Conservation (phyloP, 306 rosid species). For the Fragaria vesca region DNA sequence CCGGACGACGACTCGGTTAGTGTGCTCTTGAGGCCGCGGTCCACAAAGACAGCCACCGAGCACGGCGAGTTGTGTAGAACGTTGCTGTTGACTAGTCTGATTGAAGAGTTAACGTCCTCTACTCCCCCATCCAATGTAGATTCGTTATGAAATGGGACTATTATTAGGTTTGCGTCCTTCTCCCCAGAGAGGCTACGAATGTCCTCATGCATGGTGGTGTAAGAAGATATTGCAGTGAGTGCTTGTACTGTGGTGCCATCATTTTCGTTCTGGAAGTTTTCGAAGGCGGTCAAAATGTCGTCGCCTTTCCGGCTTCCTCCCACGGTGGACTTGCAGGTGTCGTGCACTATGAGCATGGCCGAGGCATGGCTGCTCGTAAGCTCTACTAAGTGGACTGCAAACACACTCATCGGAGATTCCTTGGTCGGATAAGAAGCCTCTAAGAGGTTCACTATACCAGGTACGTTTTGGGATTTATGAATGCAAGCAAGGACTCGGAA, state of each 20-base stretch:
- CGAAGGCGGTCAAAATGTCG: background rate
- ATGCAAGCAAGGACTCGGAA: conserved; percentile 30
- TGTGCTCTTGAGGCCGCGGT: conserved; percentile 17
- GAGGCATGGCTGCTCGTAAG: too few relatives aligned
- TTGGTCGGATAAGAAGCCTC: too few relatives aligned
- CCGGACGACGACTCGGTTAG: background rate
- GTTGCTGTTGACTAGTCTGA: conserved; percentile 11
- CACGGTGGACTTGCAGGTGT: too few relatives aligned
- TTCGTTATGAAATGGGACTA: conserved; percentile 27
- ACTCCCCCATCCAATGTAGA: background rate
- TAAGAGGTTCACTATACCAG: too few relatives aligned
- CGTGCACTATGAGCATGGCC: too few relatives aligned
- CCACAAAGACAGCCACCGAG: conserved; percentile 28
- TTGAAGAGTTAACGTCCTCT: background rate
- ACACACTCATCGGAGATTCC: too few relatives aligned
- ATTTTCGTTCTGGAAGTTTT: background rate
- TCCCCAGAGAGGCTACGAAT: conserved; percentile 21
- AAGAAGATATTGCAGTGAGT: conserved; percentile 25
- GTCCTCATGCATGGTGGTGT: conserved; percentile 28
- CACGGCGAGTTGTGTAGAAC: conserved; percentile 18
- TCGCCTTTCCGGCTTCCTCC: background rate
- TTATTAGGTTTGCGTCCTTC: conserved; percentile 11
- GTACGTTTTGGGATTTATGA: conserved; percentile 1
- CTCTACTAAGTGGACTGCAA: too few relatives aligned
- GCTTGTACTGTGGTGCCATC: background rate